Evolutionary conservation across 139 green algal species (phyloP).

Genomic region (Protoeuglena noctilucae): DNA sequence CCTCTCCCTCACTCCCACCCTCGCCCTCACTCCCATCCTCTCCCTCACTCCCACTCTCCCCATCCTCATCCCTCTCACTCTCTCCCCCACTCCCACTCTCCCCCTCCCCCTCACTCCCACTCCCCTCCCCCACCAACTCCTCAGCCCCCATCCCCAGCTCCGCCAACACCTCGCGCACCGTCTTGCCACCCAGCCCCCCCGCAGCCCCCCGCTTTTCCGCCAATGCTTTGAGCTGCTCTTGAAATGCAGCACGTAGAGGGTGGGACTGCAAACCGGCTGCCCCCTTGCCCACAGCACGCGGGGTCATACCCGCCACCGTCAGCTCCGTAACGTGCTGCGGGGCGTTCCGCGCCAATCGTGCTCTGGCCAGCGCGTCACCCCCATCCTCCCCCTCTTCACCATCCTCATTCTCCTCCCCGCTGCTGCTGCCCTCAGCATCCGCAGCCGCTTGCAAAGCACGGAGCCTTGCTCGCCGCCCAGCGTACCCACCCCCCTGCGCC

Average conservation of each 20-base stretch:
- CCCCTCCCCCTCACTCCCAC: background rate
- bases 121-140: background rate
- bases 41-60: slow-evolving; percentile 6
- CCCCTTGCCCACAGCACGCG: no score
- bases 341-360: no score
- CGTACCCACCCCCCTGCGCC: no score
- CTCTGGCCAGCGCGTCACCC: no score
- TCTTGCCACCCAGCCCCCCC: slow-evolving; percentile 13
- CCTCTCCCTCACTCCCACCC: slow-evolving; percentile 8
- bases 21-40: slow-evolving; percentile 10
- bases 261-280: no score
- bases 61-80: slow-evolving; percentile 14
- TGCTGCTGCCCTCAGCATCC: no score
- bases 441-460: no score
- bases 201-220: slow-evolving; percentile 1
- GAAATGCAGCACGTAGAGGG: no score
- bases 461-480: no score
- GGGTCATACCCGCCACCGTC: no score
- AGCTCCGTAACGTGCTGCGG: no score
- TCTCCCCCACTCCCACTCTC: slow-evolving; percentile 6
- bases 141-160: slow-evolving; percentile 21
- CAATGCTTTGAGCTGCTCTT: no score
- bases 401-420: slow-evolving; percentile 16
- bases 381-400: slow-evolving; percentile 22
- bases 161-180: slow-evolving; percentile 20